Conservation (phyloP, 2,329 filamentous ascomycete genomes). For the Clonostachys chloroleuca region DNA sequence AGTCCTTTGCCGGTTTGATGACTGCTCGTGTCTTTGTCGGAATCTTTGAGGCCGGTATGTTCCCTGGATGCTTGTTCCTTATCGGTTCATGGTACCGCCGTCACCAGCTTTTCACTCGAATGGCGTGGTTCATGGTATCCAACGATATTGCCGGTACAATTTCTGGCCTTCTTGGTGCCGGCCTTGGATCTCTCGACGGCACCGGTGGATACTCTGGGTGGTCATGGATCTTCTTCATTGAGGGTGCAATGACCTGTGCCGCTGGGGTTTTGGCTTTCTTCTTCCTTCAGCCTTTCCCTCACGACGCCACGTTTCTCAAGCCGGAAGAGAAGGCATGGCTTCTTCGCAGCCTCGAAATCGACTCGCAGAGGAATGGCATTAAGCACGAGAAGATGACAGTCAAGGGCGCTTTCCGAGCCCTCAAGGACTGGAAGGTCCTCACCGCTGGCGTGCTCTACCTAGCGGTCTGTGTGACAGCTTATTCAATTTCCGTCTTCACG, state of each 20-base stretch:
- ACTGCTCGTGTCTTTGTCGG: conserved; percentile 21
- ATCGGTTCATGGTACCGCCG: conserved; percentile 25
- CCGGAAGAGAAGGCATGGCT: conserved; percentile 10
- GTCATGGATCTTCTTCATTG: conserved; percentile 14
- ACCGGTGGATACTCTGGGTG: conserved; percentile 11
- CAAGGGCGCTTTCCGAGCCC: conserved; percentile 46
- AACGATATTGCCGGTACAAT: conserved; percentile 14
- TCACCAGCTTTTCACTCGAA: conserved; percentile 19
- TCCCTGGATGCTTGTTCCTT: conserved; percentile 23
- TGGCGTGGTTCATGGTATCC: conserved; percentile 13
- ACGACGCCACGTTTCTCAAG: conserved; percentile 7
- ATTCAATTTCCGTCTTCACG: conserved; percentile 22
- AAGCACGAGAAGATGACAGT: conserved; percentile 12
- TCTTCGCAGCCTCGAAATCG: conserved; percentile 8
- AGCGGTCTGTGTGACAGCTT: conserved; percentile 16
- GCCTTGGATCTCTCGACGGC: conserved; percentile 12
- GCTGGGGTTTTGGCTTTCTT: conserved; percentile 9
- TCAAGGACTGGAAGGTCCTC: conserved; percentile 44
- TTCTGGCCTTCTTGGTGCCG: conserved; percentile 13
- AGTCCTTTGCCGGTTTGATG: conserved; percentile 15
- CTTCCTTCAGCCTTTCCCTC: conserved; percentile 10
- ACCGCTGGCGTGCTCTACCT: conserved; percentile 23
- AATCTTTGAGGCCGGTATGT: conserved; percentile 25
- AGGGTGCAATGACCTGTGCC: conserved; percentile 8
- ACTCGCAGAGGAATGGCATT: conserved; percentile 7